A percentile compares a stretch with the other conserved stretches of the same genome.
phyloP scores from a whole-genome alignment of 345 rosid genomes.

The Pugionium cornutum region DNA sequence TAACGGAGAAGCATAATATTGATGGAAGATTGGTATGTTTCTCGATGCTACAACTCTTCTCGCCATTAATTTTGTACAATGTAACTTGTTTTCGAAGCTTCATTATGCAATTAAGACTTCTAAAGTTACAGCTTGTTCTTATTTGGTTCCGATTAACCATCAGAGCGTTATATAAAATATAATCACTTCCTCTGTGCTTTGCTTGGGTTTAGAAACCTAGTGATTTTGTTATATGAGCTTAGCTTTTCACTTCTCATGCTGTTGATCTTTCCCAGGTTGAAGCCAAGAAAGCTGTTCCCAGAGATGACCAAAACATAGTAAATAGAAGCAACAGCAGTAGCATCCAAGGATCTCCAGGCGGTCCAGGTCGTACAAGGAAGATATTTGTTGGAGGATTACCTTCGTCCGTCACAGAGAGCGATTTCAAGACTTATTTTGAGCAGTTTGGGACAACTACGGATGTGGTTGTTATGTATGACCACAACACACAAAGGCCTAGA shows the following conservation, averaged over 20 bases:
- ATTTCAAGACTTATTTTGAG: conserved; percentile 79
- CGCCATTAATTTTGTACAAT: conserved; percentile 28
- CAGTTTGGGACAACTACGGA: conserved; percentile 88
- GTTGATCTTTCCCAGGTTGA: conserved; percentile 61
- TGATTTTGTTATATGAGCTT: not conserved
- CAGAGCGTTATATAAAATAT: too few relatives aligned
- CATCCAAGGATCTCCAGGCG: conserved; percentile 67
- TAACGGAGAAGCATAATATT: conserved; percentile 77
- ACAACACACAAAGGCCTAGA: conserved; percentile 97
- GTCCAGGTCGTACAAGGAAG: conserved; percentile 77
- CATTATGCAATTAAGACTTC: not conserved
- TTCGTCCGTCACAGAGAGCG: conserved; percentile 63
- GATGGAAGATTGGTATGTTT: conserved; percentile 89
- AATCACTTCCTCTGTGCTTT: not conserved
- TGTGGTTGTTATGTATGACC: conserved; percentile 98
- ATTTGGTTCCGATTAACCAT: not conserved
- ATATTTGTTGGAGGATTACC: conserved; percentile 95
- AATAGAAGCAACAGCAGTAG: conserved; percentile 51
- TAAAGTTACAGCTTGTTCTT: not conserved
- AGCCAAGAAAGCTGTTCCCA: conserved; percentile 94
- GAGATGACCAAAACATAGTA: conserved; percentile 80
- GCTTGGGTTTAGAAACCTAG: not conserved
- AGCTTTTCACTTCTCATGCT: not conserved
- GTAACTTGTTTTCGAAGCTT: conserved; percentile 43
- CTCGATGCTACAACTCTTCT: not conserved